phyloP scores from a whole-genome alignment of 176 grass and related monocot genomes.

The Carex myosuroides region DNA sequence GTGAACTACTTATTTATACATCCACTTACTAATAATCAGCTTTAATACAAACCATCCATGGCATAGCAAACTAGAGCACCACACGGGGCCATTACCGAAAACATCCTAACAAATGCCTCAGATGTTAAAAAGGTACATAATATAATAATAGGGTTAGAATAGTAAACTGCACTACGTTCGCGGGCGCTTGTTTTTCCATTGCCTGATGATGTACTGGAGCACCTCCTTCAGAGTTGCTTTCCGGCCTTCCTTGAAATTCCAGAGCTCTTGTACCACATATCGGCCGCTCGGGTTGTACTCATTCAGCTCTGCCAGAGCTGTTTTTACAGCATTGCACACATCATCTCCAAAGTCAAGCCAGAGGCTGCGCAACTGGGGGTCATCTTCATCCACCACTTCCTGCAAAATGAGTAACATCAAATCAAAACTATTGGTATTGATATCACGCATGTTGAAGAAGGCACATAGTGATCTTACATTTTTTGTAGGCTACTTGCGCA shows the following conservation, averaged over 20 bases:
- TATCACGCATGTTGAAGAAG: background rate
- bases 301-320: slow-evolving; percentile 51
- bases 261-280: slow-evolving; percentile 57
- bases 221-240: slow-evolving; percentile 81
- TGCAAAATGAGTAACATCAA: slow-evolving; percentile 20
- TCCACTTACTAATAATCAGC: background rate
- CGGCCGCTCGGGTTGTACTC: slow-evolving; percentile 75
- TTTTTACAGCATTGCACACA: slow-evolving; percentile 80
- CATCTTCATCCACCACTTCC: slow-evolving; percentile 68
- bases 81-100: background rate
- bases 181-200: slow-evolving; percentile 30
- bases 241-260: slow-evolving; percentile 60
- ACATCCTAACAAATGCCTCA: background rate
- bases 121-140: background rate
- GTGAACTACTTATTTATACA: background rate
- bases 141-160: background rate
- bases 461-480: background rate
- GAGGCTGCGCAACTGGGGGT: slow-evolving; percentile 44
- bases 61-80: background rate
- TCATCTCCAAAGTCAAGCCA: slow-evolving; percentile 67
- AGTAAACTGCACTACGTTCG: background rate
- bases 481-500: background rate
- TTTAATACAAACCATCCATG: background rate
- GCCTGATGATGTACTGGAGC: slow-evolving; percentile 44
- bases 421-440: background rate